phyloP scores from a whole-genome alignment of 164 flowering plant species.

The Aristolochia contorta region DNA sequence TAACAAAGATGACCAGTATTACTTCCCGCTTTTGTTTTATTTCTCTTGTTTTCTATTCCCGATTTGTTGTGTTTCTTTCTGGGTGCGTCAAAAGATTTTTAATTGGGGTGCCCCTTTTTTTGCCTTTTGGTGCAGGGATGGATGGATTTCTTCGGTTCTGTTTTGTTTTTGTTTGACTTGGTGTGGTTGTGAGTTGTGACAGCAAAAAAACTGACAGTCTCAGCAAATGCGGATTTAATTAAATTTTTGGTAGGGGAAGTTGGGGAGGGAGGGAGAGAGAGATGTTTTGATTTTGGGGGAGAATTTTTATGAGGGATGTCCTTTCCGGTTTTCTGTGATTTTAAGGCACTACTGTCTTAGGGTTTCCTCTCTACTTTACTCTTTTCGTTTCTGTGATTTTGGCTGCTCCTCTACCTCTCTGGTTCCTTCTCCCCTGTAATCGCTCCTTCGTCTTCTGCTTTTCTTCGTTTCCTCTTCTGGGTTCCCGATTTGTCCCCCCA shows the following conservation, averaged over 20 bases:
- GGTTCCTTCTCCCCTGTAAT: too few relatives aligned
- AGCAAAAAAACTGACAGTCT: slow-evolving; percentile 17
- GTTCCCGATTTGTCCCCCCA: slow-evolving; percentile 5
- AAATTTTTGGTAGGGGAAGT: slow-evolving; percentile 6
- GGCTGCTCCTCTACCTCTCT: slow-evolving; percentile 7
- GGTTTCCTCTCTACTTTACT: slow-evolving; percentile 27
- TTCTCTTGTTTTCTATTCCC: not conserved
- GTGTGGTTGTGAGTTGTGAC: slow-evolving; percentile 6
- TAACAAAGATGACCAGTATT: slow-evolving; percentile 1
- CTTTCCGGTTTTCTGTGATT: slow-evolving; percentile 17
- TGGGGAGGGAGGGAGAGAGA: not conserved
- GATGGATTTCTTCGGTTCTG: not conserved
- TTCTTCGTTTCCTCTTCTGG: not conserved
- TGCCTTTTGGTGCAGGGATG: slow-evolving; percentile 1
- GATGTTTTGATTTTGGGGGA: not conserved
- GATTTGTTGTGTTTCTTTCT: slow-evolving; percentile 7
- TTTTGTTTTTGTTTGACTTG: slow-evolving; percentile 17
- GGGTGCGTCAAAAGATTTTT: slow-evolving; percentile 3
- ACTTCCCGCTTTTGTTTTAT: slow-evolving; percentile 6
- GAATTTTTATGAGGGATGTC: slow-evolving; percentile 8
- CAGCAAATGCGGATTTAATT: slow-evolving; percentile 18
- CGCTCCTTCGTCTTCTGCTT: too few relatives aligned
- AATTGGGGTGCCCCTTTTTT: not conserved
- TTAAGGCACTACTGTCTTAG: slow-evolving; percentile 15
- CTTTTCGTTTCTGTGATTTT: slow-evolving; percentile 17